Evolutionary conservation across 352 stramenopile genomes (phyloP).

Genomic region (Globisporangium spinosum): DNA sequence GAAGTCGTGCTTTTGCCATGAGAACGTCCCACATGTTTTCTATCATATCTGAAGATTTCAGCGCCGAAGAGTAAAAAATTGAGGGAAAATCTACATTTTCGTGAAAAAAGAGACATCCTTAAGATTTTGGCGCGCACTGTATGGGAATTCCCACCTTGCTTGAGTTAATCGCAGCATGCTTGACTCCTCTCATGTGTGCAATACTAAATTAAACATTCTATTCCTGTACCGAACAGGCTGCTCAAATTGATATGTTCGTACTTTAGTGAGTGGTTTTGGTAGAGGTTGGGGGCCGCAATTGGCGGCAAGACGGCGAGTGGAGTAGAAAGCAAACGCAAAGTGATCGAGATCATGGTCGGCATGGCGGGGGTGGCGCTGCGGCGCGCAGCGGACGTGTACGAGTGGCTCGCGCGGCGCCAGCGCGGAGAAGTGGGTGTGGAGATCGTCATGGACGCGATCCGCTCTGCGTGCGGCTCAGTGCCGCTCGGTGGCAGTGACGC

Average conservation of each 20-base stretch:
- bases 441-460: conserved; percentile 34
- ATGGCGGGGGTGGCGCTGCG: conserved; percentile 14
- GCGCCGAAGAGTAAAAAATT: no score
- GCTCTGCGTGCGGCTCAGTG: conserved; percentile 44
- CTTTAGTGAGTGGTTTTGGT: neutral
- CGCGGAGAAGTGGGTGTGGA: conserved; percentile 30
- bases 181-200: no score
- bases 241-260: neutral
- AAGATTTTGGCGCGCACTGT: no score
- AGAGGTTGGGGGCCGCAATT: neutral
- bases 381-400: conserved; percentile 24
- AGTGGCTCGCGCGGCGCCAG: conserved; percentile 39
- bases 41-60: no score
- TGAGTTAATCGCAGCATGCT: no score
- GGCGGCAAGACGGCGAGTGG: neutral
- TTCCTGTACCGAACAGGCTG: no score
- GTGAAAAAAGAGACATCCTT: no score
- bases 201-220: no score
- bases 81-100: no score
- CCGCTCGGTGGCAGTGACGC: conserved; percentile 38
- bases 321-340: conserved; percentile 5
- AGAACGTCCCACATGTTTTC: no score
- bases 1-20: no score
- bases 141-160: no score
- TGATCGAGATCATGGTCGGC: conserved; percentile 15